Evolutionary conservation across 2,329 filamentous ascomycete genomes (phyloP).

Genomic region (Metarhizium rileyi): DNA sequence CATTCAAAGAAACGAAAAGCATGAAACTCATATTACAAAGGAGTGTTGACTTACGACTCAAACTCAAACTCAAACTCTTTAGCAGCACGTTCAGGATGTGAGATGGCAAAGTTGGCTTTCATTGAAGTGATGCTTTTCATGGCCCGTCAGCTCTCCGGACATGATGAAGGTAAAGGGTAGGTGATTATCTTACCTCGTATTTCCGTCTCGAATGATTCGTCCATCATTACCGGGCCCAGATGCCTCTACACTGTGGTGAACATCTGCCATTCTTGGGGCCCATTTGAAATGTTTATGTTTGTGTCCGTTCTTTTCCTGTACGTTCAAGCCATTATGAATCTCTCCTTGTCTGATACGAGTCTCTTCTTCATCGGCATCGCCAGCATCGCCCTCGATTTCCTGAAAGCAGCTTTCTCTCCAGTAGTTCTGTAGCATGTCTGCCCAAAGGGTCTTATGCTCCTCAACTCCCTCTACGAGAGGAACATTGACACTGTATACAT

Average conservation of each 20-base stretch:
- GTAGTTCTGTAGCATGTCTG: constrained; percentile 80
- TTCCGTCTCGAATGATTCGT: constrained; percentile 80
- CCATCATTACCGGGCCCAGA: constrained; percentile 78
- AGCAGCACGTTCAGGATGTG: constrained; percentile 30
- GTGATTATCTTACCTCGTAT: constrained; percentile 60
- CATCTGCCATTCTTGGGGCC: constrained; percentile 78
- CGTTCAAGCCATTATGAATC: constrained; percentile 19
- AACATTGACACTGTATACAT: constrained; percentile 88
- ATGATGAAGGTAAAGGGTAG: neutral
- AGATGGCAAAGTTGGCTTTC: constrained; percentile 84
- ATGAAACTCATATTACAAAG: constrained; percentile 2
- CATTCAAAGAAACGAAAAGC: constrained; percentile 2
- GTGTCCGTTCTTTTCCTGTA: constrained; percentile 33
- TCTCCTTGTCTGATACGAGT: constrained; percentile 58
- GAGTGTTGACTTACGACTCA: constrained; percentile 38
- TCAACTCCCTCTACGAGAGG: constrained; percentile 72
- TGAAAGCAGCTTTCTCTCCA: constrained; percentile 81
- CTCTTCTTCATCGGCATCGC: constrained; percentile 62
- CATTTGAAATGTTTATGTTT: constrained; percentile 89
- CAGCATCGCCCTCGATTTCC: constrained; percentile 58
- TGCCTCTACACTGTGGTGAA: constrained; percentile 77
- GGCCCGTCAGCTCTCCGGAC: neutral
- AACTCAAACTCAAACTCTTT: constrained; percentile 72
- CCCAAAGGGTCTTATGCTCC: constrained; percentile 65
- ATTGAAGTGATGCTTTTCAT: constrained; percentile 69